Evolutionary conservation across 116 monocot species (phyloP), one percentile per base, ranked within the genome.

Genomic region (Cymodocea nodosa): DNA sequence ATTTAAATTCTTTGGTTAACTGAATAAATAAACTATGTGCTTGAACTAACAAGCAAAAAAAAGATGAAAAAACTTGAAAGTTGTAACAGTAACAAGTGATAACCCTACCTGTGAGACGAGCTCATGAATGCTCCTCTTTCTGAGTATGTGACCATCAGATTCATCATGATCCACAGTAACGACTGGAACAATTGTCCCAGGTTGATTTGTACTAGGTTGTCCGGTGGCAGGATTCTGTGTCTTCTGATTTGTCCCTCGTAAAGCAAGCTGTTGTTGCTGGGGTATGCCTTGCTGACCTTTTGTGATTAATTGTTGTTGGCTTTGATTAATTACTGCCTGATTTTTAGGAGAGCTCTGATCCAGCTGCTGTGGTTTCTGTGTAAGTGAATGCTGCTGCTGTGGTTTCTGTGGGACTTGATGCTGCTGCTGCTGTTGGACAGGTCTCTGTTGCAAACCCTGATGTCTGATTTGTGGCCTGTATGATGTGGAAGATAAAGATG

Each of bases 71-170:
- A 56, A 18, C 9, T 22, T 56, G 10, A 23, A 56, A 2, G 56
- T 9, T 56, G 7, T 56, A 20, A 18, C 10, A 56, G 19, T 2
- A 4, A 54, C 15, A 34, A 60, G 10, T 25, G 35, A 34, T 15
- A 5, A 12, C 15, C 66, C n/a, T 65, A 98, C 97, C 86, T 98
- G 92, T 18, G 74, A 23, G 61, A 98, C 83, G 63, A 92, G 77
- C 60, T 98, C 92, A 56, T 71, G 86, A 51, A 98, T 84, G 60
- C 85, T 86, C 74, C 85, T 88, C 78, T 88, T 98, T 68, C 81
- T 77, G 9, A 98, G 68, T 75, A 92, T 81, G 4, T 73, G 80
- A 80, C 76, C 75, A 66, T 79, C 72, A 63, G 62, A 60, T 50
- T 86, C 97, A 35, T 68, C 66, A 68, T 49, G 52, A 73, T 86